phyloP scores from a whole-genome alignment of 2,329 filamentous ascomycete species.

The Ceratocystiopsis sp. region DNA sequence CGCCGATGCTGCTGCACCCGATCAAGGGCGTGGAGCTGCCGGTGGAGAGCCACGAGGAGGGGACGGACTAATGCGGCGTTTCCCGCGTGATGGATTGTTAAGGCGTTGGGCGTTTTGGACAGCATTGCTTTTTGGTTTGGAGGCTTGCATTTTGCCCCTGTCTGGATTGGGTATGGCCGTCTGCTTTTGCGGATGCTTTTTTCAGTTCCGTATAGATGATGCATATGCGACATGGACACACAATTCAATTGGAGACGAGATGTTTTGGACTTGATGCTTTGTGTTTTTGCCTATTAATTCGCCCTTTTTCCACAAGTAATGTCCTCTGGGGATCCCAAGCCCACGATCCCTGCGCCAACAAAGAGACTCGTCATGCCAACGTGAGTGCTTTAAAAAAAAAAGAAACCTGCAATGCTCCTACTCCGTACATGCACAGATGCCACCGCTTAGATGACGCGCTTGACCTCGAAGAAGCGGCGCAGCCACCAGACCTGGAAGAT shows the following conservation, averaged over 20 bases:
- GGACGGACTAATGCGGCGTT: too few species aligned
- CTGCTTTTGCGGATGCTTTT: too few species aligned
- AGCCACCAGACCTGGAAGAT: slow-evolving; percentile 99
- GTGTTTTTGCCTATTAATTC: background rate
- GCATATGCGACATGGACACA: too few species aligned
- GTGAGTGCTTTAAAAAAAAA: too few species aligned
- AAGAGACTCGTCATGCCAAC: too few species aligned
- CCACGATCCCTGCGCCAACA: too few species aligned
- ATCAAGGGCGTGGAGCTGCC: slow-evolving; percentile 59
- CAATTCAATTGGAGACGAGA: background rate
- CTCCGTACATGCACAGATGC: background rate
- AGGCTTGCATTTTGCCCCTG: too few species aligned
- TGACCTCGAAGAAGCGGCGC: slow-evolving; percentile 91
- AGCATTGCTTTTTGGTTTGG: background rate
- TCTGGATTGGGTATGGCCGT: background rate
- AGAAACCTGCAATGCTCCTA: background rate
- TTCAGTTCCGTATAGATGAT: too few species aligned
- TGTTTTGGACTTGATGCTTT: background rate
- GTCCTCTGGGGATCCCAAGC: too few species aligned
- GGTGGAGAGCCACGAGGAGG: slow-evolving; percentile 35
- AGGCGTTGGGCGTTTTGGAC: too few species aligned
- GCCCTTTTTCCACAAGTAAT: too few species aligned
- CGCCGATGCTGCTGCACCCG: slow-evolving; percentile 78
- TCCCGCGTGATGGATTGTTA: background rate
- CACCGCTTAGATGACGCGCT: slow-evolving; percentile 39